Evolutionary conservation across 2,329 filamentous ascomycete genomes (phyloP).

Genomic region (Colletotrichum sp.): DNA sequence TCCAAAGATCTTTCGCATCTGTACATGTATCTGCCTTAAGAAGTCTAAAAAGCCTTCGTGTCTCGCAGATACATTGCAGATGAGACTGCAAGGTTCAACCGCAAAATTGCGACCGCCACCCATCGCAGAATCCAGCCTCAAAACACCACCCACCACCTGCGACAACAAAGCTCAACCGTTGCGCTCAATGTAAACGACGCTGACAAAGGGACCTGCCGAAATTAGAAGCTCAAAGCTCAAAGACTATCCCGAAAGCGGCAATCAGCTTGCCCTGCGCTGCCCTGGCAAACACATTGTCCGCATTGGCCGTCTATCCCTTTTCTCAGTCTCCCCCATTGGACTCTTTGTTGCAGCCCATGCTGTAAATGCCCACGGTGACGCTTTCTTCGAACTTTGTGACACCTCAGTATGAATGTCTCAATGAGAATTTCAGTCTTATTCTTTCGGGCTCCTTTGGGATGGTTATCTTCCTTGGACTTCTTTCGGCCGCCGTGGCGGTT

Average conservation of each 20-base stretch:
- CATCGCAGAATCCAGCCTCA: background rate
- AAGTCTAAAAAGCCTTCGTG: rapidly evolving
- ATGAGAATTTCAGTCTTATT: background rate
- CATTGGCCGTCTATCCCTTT: background rate
- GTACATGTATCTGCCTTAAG: background rate
- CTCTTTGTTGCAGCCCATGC: background rate
- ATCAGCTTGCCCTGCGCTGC: background rate
- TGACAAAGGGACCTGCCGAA: background rate
- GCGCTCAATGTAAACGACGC: background rate
- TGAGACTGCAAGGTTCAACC: background rate
- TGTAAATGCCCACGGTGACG: background rate
- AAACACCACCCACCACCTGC: background rate
- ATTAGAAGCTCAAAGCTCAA: background rate
- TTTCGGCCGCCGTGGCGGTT: background rate
- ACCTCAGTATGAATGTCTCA: background rate
- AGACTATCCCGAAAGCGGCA: background rate
- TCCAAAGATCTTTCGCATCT: background rate
- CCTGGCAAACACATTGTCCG: background rate
- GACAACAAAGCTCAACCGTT: background rate
- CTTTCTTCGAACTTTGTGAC: background rate
- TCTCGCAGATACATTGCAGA: background rate
- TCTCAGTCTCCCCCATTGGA: background rate
- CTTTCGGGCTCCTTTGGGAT: background rate
- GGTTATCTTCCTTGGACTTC: background rate
- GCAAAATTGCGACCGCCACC: background rate